Evolutionary conservation across 1,284 basidiomycete species (phyloP).

Genomic region (Baeospora myosura): DNA sequence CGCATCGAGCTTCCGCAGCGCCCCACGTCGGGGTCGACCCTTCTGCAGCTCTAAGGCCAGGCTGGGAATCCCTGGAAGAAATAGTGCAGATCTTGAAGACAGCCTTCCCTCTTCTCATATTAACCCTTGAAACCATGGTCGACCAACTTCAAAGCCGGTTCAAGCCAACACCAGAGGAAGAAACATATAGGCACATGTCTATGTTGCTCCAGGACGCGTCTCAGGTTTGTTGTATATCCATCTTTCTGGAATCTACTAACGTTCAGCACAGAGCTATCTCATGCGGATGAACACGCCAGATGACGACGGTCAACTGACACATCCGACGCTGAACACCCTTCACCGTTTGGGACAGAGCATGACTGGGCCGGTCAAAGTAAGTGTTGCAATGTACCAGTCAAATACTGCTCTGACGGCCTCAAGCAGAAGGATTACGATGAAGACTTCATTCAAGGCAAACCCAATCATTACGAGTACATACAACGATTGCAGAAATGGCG

Average conservation of each 20-base stretch:
- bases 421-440: constrained; percentile 82
- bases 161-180: constrained; percentile 89
- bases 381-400: not conserved
- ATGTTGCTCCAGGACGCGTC: constrained; percentile 74
- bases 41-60: constrained; percentile 70
- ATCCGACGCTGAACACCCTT: not conserved
- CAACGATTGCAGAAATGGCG: constrained; percentile 88
- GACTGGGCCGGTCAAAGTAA: not conserved
- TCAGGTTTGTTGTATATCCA: constrained; percentile 36
- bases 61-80: constrained; percentile 92
- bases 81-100: constrained; percentile 94
- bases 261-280: constrained; percentile 54
- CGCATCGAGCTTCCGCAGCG: constrained; percentile 15
- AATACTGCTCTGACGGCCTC: constrained; percentile 8
- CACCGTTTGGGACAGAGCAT: not conserved
- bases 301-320: constrained; percentile 72
- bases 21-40: no score
- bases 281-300: constrained; percentile 57
- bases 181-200: constrained; percentile 88
- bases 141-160: constrained; percentile 92
- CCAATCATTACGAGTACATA: constrained; percentile 85
- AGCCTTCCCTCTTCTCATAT: constrained; percentile 88
- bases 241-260: constrained; percentile 5
- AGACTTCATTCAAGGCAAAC: constrained; percentile 82
- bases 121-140: constrained; percentile 96